Conservation (phyloP, 495 filamentous ascomycete genomes). For the Penicillium coffeae region DNA sequence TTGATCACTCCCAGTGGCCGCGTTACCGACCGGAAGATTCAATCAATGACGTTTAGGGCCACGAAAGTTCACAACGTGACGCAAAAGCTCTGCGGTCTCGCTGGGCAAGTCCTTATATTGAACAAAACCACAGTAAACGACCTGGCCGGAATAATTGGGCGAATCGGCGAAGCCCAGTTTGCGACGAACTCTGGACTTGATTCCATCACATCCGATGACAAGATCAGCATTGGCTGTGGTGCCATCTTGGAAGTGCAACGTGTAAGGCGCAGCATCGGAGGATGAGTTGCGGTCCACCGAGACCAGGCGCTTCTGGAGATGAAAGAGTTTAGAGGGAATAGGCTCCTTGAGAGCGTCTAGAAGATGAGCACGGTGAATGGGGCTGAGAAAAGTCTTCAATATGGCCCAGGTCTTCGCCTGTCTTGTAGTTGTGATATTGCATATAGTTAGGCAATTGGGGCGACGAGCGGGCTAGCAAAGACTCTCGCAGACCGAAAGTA, state of each 20-base stretch:
- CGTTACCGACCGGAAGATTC: constrained; percentile 25
- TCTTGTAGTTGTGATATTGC: constrained; percentile 28
- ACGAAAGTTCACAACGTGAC: constrained; percentile 28
- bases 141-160: constrained; percentile 45
- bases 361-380: constrained; percentile 34
- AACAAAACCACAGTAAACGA: constrained; percentile 51
- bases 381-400: constrained; percentile 31
- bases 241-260: constrained; percentile 44
- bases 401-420: constrained; percentile 24
- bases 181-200: constrained; percentile 50
- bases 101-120: constrained; percentile 24
- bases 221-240: constrained; percentile 38
- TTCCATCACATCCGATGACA: constrained; percentile 59
- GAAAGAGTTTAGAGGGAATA: no score
- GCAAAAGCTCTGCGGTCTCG: constrained; percentile 22
- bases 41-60: constrained; percentile 24
- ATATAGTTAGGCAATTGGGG: constrained; percentile 27
- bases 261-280: constrained; percentile 15
- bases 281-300: constrained; percentile 14
- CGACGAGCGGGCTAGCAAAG: constrained; percentile 22
- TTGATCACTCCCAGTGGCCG: constrained; percentile 20
- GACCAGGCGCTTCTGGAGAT: constrained; percentile 15
- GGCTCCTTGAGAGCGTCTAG: constrained; percentile 33
- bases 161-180: constrained; percentile 35
- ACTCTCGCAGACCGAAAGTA: constrained; percentile 25